Evolutionary conservation across 192 early-diverging fungal genomes (phyloP), one percentile per base, ranked within the genome.

Genomic region (Gryganskiella cystojenkinii): DNA sequence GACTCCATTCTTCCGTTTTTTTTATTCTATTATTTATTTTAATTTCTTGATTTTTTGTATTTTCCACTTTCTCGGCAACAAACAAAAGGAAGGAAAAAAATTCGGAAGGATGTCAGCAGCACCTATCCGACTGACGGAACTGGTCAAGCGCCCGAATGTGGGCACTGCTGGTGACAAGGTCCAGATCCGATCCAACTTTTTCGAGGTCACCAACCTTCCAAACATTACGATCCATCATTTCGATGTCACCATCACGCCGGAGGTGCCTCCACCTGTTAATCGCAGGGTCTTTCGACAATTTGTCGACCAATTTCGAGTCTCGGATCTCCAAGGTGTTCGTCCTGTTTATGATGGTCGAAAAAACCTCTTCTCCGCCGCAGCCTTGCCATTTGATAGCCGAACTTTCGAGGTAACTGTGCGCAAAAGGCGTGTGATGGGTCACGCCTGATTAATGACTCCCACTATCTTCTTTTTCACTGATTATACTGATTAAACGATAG

Each of bases 311-410:
- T 71, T 84, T 61, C 67, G 83, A 2, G 71, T 83, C 9, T 81
- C 84, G 8, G 84, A 82, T 14, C 83, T 96, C 1, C 78, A 80
- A 11, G 87, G 87, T 31, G 80, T 86, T 35, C 63, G 80, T 7
- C 87, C 92, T 45, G 89, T 97, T 0, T 98, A 88, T 80, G 96
- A 98, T 64, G 92, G 95, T 13, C 81, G 92, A 34, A 89, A 90
- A 63, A 94, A 93, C 33, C 79, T 95, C 2, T 96, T 91, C 67
- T 70, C 91, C 4, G 71, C 91, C 2, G 79, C 79, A 30, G 49
- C 58, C 0, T 70, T 95, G 20, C 80, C 86, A 19, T 84, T 91
- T 24, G 79, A 85, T 2, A 81, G 80, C 8, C 67, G 71, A 1
- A 80, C 81, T 2, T 95, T 93, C 45, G 83, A 91, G 13, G 83